Conservation (phyloP, 73 alveolate species). For the Effrenium voratum region DNA sequence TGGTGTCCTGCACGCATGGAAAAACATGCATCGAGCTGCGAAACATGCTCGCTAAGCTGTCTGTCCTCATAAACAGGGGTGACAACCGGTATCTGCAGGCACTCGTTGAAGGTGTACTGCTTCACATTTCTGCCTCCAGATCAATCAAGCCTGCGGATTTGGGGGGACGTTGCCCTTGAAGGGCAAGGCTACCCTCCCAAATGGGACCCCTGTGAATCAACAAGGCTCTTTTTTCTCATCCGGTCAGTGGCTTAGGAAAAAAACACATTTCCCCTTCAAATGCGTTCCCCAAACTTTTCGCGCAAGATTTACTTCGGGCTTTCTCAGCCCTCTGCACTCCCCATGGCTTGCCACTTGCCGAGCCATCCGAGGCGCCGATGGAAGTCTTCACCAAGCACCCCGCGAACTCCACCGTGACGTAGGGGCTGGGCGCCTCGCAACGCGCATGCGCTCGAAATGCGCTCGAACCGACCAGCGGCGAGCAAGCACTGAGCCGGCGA, state of each 20-base stretch:
- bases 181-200: too few species aligned
- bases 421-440: slow-evolving; percentile 62
- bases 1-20: slow-evolving; percentile 13
- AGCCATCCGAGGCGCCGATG: background rate
- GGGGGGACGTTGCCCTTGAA: too few species aligned
- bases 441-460: background rate
- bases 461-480: background rate
- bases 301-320: too few species aligned
- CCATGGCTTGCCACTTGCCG: background rate
- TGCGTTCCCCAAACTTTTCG: too few species aligned
- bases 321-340: background rate
- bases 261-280: too few species aligned
- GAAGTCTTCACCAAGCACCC: slow-evolving; percentile 67
- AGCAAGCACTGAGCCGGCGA: background rate
- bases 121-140: slow-evolving; percentile 10
- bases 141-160: background rate
- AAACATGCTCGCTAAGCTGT: background rate
- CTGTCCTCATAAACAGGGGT: slow-evolving; percentile 75
- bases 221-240: too few species aligned
- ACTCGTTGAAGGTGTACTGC: slow-evolving; percentile 57
- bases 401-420: slow-evolving; percentile 60
- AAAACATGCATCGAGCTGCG: background rate
- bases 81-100: slow-evolving; percentile 53
- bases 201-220: too few species aligned
- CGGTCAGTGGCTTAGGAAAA: too few species aligned